Conservation (phyloP, 129 eudicot genomes). For the Dittrichia graveolens region DNA sequence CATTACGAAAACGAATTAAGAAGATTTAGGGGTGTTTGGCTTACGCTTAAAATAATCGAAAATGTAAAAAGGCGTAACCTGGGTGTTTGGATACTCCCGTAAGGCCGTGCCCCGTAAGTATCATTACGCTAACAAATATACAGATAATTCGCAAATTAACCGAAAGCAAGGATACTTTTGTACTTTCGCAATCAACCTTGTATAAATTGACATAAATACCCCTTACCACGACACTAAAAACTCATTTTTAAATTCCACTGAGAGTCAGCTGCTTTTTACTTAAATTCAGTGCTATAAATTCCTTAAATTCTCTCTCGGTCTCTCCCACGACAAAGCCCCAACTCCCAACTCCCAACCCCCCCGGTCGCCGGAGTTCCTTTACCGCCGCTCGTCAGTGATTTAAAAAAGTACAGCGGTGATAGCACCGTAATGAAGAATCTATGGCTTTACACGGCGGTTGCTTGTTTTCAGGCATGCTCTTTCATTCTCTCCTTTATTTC, state of each 20-base stretch:
- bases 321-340: conserved; percentile 12
- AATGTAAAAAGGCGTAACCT: too few relatives aligned
- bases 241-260: not conserved
- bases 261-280: conserved; percentile 12
- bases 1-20: too few relatives aligned
- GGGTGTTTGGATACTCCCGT: too few relatives aligned
- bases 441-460: conserved; percentile 15
- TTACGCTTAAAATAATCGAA: too few relatives aligned
- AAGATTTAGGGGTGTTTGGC: too few relatives aligned
- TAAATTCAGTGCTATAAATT: conserved; percentile 28
- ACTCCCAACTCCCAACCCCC: not conserved
- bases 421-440: not conserved
- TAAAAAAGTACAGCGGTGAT: not conserved
- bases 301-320: conserved; percentile 26
- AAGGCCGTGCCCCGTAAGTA: too few relatives aligned
- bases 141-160: conserved; percentile 2
- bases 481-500: not conserved
- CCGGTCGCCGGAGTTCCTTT: conserved; percentile 34
- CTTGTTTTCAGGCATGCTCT: conserved; percentile 36
- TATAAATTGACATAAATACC: conserved; percentile 13
- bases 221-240: not conserved
- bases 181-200: not conserved
- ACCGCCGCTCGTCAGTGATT: not conserved
- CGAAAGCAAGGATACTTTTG: conserved; percentile 54
- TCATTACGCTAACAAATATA: too few relatives aligned